phyloP scores from a whole-genome alignment of 2,329 filamentous ascomycete species.

The Coniochaeta prunicola region DNA sequence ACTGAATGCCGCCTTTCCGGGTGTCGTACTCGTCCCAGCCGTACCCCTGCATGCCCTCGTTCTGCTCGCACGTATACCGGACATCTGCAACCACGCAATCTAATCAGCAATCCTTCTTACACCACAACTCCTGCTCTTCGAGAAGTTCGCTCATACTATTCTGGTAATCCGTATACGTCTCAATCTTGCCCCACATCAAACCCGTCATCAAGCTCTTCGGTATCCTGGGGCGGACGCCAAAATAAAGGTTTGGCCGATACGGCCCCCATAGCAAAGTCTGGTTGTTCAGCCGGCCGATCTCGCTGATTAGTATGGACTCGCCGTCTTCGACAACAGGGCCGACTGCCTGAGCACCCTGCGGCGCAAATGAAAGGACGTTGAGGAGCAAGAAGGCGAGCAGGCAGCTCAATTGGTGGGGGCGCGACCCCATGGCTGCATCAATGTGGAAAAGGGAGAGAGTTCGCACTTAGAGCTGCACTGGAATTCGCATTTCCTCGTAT shows the following conservation, averaged over 20 bases:
- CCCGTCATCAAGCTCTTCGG: constrained; percentile 76
- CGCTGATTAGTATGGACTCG: constrained; percentile 35
- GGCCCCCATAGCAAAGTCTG: constrained; percentile 92
- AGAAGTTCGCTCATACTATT: constrained; percentile 50
- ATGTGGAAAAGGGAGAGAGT: not conserved
- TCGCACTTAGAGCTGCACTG: not conserved
- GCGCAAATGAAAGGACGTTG: constrained; percentile 10
- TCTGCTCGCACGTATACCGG: constrained; percentile 91
- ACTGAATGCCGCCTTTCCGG: constrained; percentile 77
- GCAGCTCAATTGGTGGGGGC: constrained; percentile 18
- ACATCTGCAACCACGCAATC: constrained; percentile 50
- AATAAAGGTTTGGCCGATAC: constrained; percentile 90
- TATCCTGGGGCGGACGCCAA: constrained; percentile 76
- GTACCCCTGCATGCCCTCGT: constrained; percentile 89
- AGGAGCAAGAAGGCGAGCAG: constrained; percentile 16
- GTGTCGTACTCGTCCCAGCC: constrained; percentile 98
- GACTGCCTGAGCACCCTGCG: constrained; percentile 5
- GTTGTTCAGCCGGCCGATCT: constrained; percentile 56
- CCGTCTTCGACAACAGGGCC: constrained; percentile 9
- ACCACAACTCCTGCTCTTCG: not conserved
- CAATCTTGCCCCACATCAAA: constrained; percentile 82
- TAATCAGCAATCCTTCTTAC: not conserved
- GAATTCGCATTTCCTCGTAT: not conserved
- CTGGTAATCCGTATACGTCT: constrained; percentile 69
- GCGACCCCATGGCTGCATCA: constrained; percentile 13